These are phyloP conservation scores for Skeletonema costatum DNA, from an alignment of 108 stramenopile genomes.

Conservation along the genomic window DNA sequence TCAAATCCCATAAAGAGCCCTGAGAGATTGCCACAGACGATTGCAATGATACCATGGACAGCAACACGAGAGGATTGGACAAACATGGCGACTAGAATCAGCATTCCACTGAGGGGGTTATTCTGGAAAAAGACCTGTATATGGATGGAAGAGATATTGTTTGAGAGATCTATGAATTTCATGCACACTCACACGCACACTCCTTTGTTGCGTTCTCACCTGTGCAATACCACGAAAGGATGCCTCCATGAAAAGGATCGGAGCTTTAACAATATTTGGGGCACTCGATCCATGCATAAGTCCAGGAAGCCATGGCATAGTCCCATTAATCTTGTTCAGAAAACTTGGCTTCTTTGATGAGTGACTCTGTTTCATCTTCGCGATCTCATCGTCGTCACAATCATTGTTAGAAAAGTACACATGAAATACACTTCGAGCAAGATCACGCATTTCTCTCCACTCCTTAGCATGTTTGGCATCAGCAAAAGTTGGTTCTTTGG, in stretches of 20 bases:
- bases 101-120: conserved; percentile 37
- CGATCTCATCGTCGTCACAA: background rate
- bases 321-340: conserved; percentile 5
- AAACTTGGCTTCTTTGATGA: background rate
- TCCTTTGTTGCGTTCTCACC: background rate
- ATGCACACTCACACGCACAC: background rate
- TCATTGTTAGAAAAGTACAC: conserved; percentile 14
- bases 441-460: background rate
- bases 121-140: conserved; percentile 46
- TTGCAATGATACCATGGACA: conserved; percentile 38
- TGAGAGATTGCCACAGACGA: conserved; percentile 23
- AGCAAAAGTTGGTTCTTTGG: background rate
- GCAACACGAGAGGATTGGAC: conserved; percentile 41
- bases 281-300: background rate
- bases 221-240: conserved; percentile 37
- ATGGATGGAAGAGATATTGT: background rate
- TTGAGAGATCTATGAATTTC: background rate
- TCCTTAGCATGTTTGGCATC: background rate
- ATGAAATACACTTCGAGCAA: conserved; percentile 8
- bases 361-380: background rate
- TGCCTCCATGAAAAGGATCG: conserved; percentile 18
- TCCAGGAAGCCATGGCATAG: conserved; percentile 20
- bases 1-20: conserved; percentile 46
- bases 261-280: background rate
- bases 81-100: conserved; percentile 40